Evolutionary conservation across 2,329 filamentous ascomycete genomes (phyloP).

Genomic region (Aureobasidium sp.): DNA sequence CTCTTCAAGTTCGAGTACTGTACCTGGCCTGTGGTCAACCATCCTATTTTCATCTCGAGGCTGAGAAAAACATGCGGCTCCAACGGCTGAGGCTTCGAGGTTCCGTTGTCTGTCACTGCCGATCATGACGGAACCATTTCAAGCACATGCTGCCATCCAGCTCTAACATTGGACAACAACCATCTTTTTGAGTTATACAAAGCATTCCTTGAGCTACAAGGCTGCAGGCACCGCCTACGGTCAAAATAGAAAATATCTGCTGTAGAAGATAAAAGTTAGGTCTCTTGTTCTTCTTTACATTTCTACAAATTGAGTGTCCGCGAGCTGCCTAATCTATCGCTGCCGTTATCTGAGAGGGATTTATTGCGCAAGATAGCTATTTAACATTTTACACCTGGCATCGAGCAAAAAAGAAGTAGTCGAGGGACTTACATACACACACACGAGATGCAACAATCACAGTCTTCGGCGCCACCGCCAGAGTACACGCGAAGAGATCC

Average conservation of each 20-base stretch:
- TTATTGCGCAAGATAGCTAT: not conserved
- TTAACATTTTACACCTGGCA: too few relatives aligned
- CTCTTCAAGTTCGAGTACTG: too few relatives aligned
- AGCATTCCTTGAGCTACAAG: not conserved
- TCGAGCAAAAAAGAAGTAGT: too few relatives aligned
- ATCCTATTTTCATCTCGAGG: not conserved
- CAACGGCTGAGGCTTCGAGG: not conserved
- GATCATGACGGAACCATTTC: not conserved
- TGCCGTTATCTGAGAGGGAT: not conserved
- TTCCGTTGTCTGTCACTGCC: not conserved
- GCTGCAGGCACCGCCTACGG: not conserved
- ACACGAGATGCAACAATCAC: slow-evolving; percentile 3
- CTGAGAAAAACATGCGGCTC: not conserved
- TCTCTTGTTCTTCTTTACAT: not conserved
- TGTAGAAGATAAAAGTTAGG: not conserved
- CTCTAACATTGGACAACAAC: not conserved
- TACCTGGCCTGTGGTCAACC: not conserved
- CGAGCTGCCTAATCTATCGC: not conserved
- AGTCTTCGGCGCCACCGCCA: not conserved
- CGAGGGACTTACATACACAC: not conserved
- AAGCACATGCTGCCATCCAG: not conserved
- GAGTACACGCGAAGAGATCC: not conserved
- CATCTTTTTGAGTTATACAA: not conserved
- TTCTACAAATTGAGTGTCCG: not conserved
- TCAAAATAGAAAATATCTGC: not conserved